Evolutionary conservation across 352 stramenopile genomes (phyloP).

Genomic region (Phytopythium kandeliae): DNA sequence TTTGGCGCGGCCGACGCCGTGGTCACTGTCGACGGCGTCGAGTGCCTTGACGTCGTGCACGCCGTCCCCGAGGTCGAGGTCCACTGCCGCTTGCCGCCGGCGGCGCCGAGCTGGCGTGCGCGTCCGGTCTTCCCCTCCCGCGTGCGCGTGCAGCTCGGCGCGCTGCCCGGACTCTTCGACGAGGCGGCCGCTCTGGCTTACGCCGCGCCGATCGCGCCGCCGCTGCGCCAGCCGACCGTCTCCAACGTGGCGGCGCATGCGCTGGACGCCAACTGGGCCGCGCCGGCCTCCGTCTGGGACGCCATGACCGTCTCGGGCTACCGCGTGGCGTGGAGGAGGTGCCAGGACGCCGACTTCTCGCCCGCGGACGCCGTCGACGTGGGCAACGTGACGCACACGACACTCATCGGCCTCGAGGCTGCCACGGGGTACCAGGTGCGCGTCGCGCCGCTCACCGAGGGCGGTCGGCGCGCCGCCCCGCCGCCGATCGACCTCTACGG

Average conservation of each 20-base stretch:
- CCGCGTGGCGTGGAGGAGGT: slow-evolving; percentile 50
- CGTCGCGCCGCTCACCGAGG: slow-evolving; percentile 74
- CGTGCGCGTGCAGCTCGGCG: slow-evolving; percentile 62
- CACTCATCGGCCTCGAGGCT: slow-evolving; percentile 57
- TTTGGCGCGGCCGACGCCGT: slow-evolving; percentile 63
- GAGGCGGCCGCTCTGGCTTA: slow-evolving; percentile 64
- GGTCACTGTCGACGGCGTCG: slow-evolving; percentile 60
- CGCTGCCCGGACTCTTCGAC: slow-evolving; percentile 53
- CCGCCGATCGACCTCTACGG: slow-evolving; percentile 88
- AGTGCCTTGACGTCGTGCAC: slow-evolving; percentile 65
- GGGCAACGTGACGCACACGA: slow-evolving; percentile 92
- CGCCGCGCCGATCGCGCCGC: slow-evolving; percentile 26
- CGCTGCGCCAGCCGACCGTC: slow-evolving; percentile 34
- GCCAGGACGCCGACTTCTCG: slow-evolving; percentile 21
- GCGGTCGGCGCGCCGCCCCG: slow-evolving; percentile 22
- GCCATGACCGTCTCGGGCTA: slow-evolving; percentile 85
- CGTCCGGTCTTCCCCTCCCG: slow-evolving; percentile 36
- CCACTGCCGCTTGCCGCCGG: slow-evolving; percentile 68
- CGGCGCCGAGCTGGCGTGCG: slow-evolving; percentile 15
- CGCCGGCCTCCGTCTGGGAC: slow-evolving; percentile 56
- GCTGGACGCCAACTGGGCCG: slow-evolving; percentile 81
- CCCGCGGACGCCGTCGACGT: slow-evolving; percentile 33
- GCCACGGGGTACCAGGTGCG: slow-evolving; percentile 70
- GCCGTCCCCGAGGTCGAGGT: slow-evolving; percentile 52
- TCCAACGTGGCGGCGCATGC: slow-evolving; percentile 75